Evolutionary conservation across 2,329 filamentous ascomycete genomes (phyloP), one percentile per base, ranked within the genome.

Genomic region (Aureobasidium sp.): DNA sequence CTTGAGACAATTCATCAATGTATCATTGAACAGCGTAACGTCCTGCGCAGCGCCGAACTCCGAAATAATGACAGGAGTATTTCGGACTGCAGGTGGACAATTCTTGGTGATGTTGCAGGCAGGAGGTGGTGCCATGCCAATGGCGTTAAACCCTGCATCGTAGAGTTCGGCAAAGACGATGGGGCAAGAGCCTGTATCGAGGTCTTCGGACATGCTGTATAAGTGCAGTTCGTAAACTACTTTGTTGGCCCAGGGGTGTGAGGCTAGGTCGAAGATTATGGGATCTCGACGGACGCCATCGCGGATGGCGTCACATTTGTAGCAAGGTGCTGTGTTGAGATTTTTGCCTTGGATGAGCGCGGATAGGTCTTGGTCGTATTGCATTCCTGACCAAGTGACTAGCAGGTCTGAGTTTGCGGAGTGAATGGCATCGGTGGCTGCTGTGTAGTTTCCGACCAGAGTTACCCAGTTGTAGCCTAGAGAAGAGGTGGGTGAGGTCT

Each of bases 371-470:
- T 60, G 57, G 69, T 85, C 82, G 70, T 78, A 86, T 69, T 80
- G 77, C 27, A 85, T 75, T 0, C 84, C 84, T 5, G 82, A 85
- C 27, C 85, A 75, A 70, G 85, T 82, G 65, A 86, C 80, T 15
- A 85, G 72, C 1, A 81, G 70, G 59, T 79, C 70, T 0, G 78
- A 73, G 69, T 86, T 83, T 15, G 78, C 79, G 2, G 70, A 68
- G 70, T 85, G 76, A 60, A 86, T 78, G 8, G 79, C 76, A 17
- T 74, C 70, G 1, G 82, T 77, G 20, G 79, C 83, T 23, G 78
- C 74, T 20, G 77, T 75, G 63, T 80, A 74, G 66, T 79, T 79
- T 13, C 70, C 70, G 70, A 85, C 84, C 79, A 82, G 84, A 10
- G 75, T 74, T 37, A 77, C 72, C 84, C 83, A 86, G 71, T 81